Percentiles rank a stretch among this genome's conserved stretches.
Conservation (phyloP, 352 stramenopile genomes). For the Globisporangium mamillatum region DNA sequence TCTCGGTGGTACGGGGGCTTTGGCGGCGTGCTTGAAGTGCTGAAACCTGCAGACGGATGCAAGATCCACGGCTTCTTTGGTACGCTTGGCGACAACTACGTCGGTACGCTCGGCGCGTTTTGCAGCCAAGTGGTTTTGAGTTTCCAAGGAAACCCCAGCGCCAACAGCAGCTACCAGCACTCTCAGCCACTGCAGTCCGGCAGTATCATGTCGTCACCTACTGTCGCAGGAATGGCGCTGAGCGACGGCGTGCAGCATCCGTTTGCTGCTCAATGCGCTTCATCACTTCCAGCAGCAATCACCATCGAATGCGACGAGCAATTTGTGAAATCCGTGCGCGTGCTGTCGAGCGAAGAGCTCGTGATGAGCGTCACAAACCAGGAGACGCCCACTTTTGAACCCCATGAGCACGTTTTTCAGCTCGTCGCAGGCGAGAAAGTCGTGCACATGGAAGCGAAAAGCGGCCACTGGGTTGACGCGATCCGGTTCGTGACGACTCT, state of each 20-base stretch:
- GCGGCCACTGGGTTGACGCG: conserved; percentile 52
- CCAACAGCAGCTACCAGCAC: not conserved
- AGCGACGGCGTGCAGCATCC: conserved; percentile 20
- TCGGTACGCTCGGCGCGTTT: conserved; percentile 45
- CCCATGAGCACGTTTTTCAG: conserved; percentile 49
- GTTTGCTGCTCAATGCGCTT: conserved; percentile 11
- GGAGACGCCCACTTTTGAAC: conserved; percentile 16
- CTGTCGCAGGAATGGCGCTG: conserved; percentile 17
- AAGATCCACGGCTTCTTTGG: conserved; percentile 57
- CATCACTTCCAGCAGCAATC: conserved; percentile 24
- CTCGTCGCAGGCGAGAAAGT: conserved; percentile 38
- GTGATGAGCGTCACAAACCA: conserved; percentile 13
- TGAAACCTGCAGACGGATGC: conserved; percentile 38
- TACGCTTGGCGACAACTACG: conserved; percentile 36
- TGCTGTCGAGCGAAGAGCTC: conserved; percentile 29
- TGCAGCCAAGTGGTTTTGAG: conserved; percentile 21
- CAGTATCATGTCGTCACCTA: conserved; percentile 13
- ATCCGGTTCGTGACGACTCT: conserved; percentile 45
- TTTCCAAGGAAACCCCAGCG: not conserved
- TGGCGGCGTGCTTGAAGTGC: conserved; percentile 39
- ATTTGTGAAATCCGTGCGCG: conserved; percentile 35
- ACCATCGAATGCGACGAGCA: conserved; percentile 29
- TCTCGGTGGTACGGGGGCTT: conserved; percentile 64
- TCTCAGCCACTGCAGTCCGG: not conserved
- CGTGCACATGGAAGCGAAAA: conserved; percentile 36